Evolutionary conservation across 441 rosid genomes (phyloP).

Genomic region (Bruguiera hainesii): DNA sequence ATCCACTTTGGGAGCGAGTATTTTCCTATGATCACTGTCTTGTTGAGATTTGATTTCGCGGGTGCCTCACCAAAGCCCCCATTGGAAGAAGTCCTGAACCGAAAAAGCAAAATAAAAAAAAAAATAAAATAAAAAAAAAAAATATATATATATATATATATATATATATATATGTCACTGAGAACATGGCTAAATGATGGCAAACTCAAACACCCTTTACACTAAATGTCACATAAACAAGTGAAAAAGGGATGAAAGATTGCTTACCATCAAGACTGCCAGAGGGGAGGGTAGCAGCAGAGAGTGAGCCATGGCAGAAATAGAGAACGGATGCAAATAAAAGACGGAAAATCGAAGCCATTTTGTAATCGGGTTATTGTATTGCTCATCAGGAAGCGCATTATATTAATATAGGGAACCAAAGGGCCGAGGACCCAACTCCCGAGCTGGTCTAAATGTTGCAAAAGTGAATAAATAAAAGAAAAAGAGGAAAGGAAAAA

Average conservation of each 20-base stretch:
- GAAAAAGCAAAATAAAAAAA: too few relatives aligned
- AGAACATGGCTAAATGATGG: too few relatives aligned
- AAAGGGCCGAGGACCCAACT: neutral
- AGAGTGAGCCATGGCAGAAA: slow-evolving; percentile 9
- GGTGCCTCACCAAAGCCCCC: slow-evolving; percentile 69
- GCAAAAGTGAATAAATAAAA: neutral
- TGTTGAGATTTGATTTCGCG: slow-evolving; percentile 45
- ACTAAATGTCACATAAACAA: neutral
- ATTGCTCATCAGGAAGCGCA: neutral
- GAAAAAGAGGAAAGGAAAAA: neutral
- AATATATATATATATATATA: too few relatives aligned
- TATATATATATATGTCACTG: too few relatives aligned
- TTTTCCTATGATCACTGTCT: slow-evolving; percentile 55
- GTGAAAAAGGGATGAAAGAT: neutral
- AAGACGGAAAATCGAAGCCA: slow-evolving; percentile 27
- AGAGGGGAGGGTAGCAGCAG: slow-evolving; percentile 9
- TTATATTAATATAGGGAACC: neutral
- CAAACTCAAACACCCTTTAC: neutral
- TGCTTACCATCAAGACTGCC: slow-evolving; percentile 35
- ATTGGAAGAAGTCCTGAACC: slow-evolving; percentile 45
- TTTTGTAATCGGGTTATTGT: slow-evolving; percentile 4
- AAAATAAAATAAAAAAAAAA: too few relatives aligned
- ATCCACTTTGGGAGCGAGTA: slow-evolving; percentile 82
- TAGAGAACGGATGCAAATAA: slow-evolving; percentile 22
- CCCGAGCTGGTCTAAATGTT: neutral